Percentiles rank a stretch among this genome's conserved stretches.
Evolutionary conservation across 495 filamentous ascomycete species (phyloP).

Genomic region (Penicillium paxilli): DNA sequence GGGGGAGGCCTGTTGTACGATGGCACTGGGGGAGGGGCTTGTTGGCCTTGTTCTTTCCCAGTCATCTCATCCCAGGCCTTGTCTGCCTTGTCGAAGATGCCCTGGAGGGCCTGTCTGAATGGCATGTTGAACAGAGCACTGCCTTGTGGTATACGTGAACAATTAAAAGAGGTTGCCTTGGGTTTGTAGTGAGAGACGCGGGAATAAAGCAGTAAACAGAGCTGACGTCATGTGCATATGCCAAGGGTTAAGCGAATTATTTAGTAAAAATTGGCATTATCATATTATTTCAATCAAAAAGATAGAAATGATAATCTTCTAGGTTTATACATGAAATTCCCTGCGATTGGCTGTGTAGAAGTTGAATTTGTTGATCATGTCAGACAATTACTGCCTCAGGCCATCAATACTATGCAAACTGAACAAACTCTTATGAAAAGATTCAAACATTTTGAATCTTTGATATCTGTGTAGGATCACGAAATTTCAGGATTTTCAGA

Average conservation of each 20-base stretch:
- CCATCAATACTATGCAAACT: constrained; percentile 19
- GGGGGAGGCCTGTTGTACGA: constrained; percentile 23
- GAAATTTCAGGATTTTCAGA: constrained; percentile 17
- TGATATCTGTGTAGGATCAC: no score
- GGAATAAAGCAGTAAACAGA: constrained; percentile 13
- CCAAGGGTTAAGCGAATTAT: no score
- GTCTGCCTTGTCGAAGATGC: constrained; percentile 26
- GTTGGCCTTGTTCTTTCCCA: no score
- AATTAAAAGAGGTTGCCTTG: no score
- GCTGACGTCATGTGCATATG: constrained; percentile 28
- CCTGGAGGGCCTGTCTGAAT: constrained; percentile 29
- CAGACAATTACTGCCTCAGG: constrained; percentile 14
- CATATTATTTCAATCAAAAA: no score
- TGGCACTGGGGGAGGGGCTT: constrained; percentile 5
- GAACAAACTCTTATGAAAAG: constrained; percentile 12
- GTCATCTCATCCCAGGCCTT: constrained; percentile 25
- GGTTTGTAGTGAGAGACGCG: constrained; percentile 12
- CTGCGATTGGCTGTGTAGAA: no score
- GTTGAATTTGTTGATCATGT: no score
- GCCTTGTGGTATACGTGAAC: no score
- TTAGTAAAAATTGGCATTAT: no score
- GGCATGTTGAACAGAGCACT: constrained; percentile 22
- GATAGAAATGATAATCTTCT: no score
- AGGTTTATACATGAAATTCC: no score
- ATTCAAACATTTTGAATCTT: no score